Evolutionary conservation across 192 early-diverging fungal genomes (phyloP).

Genomic region (Backusella sp.): DNA sequence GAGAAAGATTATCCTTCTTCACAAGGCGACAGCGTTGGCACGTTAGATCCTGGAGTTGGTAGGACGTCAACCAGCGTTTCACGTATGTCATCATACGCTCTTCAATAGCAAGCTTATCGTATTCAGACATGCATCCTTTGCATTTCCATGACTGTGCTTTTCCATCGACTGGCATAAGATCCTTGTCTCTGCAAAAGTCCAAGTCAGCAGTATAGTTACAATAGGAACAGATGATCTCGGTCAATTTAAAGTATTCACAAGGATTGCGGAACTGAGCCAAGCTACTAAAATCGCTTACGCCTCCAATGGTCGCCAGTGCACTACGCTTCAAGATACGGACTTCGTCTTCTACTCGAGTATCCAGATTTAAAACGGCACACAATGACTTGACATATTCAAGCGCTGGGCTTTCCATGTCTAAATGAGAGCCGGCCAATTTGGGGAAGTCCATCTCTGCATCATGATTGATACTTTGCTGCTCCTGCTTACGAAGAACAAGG

Average conservation of each 20-base stretch:
- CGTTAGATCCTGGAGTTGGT: conserved; percentile 87
- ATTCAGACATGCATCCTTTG: conserved; percentile 72
- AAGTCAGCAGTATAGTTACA: conserved; percentile 86
- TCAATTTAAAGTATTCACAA: conserved; percentile 74
- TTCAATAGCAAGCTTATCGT: conserved; percentile 80
- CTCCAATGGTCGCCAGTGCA: conserved; percentile 64
- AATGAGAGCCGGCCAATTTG: conserved; percentile 63
- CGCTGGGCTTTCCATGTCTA: conserved; percentile 63
- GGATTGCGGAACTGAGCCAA: conserved; percentile 82
- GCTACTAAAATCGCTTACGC: conserved; percentile 75
- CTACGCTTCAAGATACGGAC: conserved; percentile 84
- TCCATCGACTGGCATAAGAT: conserved; percentile 55
- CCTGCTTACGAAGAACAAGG: conserved; percentile 49
- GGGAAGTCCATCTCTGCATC: conserved; percentile 38
- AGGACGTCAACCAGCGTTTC: conserved; percentile 60
- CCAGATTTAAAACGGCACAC: conserved; percentile 75
- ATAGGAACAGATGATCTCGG: conserved; percentile 83
- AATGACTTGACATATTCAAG: conserved; percentile 85
- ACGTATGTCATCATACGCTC: conserved; percentile 78
- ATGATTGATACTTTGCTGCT: background rate
- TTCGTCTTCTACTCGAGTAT: conserved; percentile 67
- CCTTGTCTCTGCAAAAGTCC: conserved; percentile 86
- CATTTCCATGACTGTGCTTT: conserved; percentile 66
- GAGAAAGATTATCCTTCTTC: conserved; percentile 74
- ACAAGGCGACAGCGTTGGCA: conserved; percentile 82